phyloP scores from a whole-genome alignment of 306 rosid species.

The Glycine tomentella region DNA sequence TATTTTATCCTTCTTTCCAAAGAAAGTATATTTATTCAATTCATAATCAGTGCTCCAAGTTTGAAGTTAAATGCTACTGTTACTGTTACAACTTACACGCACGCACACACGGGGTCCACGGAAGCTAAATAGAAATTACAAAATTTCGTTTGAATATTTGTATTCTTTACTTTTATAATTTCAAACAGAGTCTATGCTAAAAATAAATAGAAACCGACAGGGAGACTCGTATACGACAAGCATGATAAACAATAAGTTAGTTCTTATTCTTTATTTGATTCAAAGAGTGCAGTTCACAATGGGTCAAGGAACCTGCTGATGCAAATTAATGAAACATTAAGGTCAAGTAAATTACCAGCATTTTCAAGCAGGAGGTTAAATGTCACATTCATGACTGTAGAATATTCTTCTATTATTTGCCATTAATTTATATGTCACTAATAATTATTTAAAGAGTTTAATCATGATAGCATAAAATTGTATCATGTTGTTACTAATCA shows the following conservation, averaged over 20 bases:
- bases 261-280: too few relatives aligned
- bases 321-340: conserved; percentile 4
- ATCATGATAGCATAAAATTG: too few relatives aligned
- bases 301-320: not conserved
- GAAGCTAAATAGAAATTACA: not conserved
- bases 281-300: not conserved
- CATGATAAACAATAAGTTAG: not conserved
- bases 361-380: conserved; percentile 1
- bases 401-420: not conserved
- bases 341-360: conserved; percentile 11
- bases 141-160: not conserved
- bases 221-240: conserved; percentile 3
- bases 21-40: not conserved
- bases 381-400: conserved; percentile 11
- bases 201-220: not conserved
- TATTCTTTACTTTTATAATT: not conserved
- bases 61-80: too few relatives aligned
- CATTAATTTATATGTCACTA: not conserved
- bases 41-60: too few relatives aligned
- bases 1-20: not conserved
- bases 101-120: not conserved
- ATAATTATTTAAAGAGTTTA: not conserved
- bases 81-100: too few relatives aligned
- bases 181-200: not conserved
- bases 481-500: too few relatives aligned